Base-by-base conservation (phyloP, 2,329 filamentous ascomycete genomes). In the Botrytis cinerea region DNA sequence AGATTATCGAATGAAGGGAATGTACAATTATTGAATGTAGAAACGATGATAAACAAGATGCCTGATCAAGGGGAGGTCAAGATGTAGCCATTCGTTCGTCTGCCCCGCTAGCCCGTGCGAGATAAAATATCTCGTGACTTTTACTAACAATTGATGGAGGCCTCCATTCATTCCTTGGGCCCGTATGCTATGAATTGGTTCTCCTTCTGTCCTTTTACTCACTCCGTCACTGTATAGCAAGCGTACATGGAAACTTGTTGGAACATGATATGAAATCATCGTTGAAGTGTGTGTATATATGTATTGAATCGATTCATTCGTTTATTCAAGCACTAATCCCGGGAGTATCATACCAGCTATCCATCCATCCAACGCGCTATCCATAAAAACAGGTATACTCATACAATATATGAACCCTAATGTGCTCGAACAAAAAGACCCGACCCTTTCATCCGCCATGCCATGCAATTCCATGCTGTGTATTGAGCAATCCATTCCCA, bases 331-430 rank as follows among this genome's bases (percentile, higher is more conserved):
- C 60, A 62, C 35, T 43, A 40, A 61, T n/a, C 60, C 60, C 60
- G 25, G 60, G 60, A 62, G 60, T 62, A 63, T 63, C 38, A 63
- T 45, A 57, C n/a, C 51, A 57, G n/a, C n/a, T 40, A 63, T 45
- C 40, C 40, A 63, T 40, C 61, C 8, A 45, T 40, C 61, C 25
- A 45, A 57, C 48, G 6, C 35, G 48, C 64, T 57, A 54, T 63
- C 38, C 60, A 61, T 61, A 61, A n/a, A 62, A 40, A 22, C 25
- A 40, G 25, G 38, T 43, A 62, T 40, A 62, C 60, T 43, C 14
- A 62, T 62, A 43, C 22, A 61, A 62, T 62, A 62, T 16, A 62
- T 62, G 35, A 62, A 16, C 35, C 60, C 22, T 18, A 38, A n/a
- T 43, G 25, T 62, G 38, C 35, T 62, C 60, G 25, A 40, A 25